Base-by-base conservation (phyloP, 257 asterid genomes). In the Fraxinus quadrangulata region DNA sequence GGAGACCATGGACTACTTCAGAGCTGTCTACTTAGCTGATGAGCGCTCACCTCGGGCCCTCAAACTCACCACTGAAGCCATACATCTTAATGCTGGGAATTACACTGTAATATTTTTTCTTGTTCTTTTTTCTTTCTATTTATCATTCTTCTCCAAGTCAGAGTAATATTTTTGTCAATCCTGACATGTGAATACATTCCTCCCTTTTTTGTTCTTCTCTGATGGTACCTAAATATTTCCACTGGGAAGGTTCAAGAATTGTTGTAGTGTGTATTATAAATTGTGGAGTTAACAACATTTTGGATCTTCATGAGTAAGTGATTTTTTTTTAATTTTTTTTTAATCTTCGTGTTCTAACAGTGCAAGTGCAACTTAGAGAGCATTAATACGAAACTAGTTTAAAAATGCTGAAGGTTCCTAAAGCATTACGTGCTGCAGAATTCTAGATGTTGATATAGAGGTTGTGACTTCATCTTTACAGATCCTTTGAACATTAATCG, bases 11-110 rank as follows among this genome's bases (percentile, higher is more conserved):
- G 90, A 89, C 78, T 95, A 90, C 81, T 95, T 95, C 80, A 82
- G 99, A 79, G 98, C 99, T 6, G 83, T 93, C 12, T 93, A 87
- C 89, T 79, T 89, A 21, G 93, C 96, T n/a, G 88, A 93, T 65
- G 99, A 95, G 81, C 94, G 92, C 3, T 90, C 99, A 42, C 81
- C 87, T 4, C 96, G 97, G 30, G 89, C 97, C 12, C 97, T 95
- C 40, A 84, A 86, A 11, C 93, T 95, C 82, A 95, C 99, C 13
- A 31, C 87, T 34, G 93, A 93, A 81, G 93, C 94, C 65, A 88
- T 95, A 77, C 34, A 40, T 28, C 88, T 93, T 72, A 93, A 93
- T 82, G 82, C 99, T 13, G 99, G 94, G 72, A 95, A 95, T 77
- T 95, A 95, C 90, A 93, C 97, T 69, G 99, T 95, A 77, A 81